Evolutionary conservation across 2,329 filamentous ascomycete species (phyloP), one percentile per base, ranked within the genome.

Genomic region (Cladosporium austrohemisphaericum): DNA sequence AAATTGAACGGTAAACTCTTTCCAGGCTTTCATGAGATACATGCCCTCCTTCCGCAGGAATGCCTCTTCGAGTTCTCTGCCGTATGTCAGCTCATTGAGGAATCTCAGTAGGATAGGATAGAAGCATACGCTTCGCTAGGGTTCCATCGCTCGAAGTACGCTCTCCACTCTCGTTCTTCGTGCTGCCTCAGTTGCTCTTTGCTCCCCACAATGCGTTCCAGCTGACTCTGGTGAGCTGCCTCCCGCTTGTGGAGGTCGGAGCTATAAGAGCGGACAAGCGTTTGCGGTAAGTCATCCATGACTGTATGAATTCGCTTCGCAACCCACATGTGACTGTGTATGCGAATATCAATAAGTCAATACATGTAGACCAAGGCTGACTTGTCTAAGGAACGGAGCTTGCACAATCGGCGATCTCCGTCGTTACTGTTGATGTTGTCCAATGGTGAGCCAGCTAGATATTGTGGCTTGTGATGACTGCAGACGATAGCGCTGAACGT

Each of bases 141-240:
- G 16, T 40, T 14, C 36, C 36, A 40, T 18, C 16, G 16, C 36
- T 40, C 36, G 22, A 41, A 41, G 22, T 41, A 41, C 11, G 19
- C 19, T 13, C 20, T 20, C 38, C 38, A 41, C n/a, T 40, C 23
- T n/a, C 36, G 36, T 13, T 40, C 20, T 6, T 20, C 18, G 14
- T 40, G 16, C 18, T 22, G 36, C 11, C 14, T n/a, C 11, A n/a
- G 28, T n/a, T 31, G 28, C 11, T 10, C 28, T 13, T 10, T 31
- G 28, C 28, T 9, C 9, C 11, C 11, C 11, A 31, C 8, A 9
- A 40, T 20, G 11, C 16, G 36, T 31, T 31, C 14, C 11, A 31
- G 28, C 28, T 31, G 28, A 31, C 28, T 31, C 4, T 19, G 16
- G 11, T 40, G 36, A 9, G 36, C 16, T 9, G n/a, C 36, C 23